These are phyloP conservation scores for Colletotrichum paranaense DNA, from an alignment of 2,329 filamentous ascomycete genomes.

Conservation along the genomic window DNA sequence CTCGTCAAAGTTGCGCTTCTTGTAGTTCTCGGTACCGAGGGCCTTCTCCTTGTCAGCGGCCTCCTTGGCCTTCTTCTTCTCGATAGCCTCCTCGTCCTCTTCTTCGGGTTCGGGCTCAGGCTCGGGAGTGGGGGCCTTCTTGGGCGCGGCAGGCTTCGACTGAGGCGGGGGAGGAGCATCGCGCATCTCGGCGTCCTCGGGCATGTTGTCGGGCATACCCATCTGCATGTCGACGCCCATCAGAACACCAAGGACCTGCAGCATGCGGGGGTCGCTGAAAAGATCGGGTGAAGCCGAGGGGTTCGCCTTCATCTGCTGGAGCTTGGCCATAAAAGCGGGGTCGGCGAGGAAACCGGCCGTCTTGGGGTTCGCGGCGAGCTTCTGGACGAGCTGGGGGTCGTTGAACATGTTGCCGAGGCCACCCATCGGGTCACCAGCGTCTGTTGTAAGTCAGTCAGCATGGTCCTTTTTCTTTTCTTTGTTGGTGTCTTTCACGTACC, in stretches of 20 bases:
- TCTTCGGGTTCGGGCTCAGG: constrained; percentile 76
- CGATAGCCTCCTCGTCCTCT: constrained; percentile 83
- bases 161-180: constrained; percentile 63
- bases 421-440: constrained; percentile 72
- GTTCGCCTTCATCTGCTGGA: constrained; percentile 84
- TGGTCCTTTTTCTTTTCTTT: not conserved
- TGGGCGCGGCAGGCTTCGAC: constrained; percentile 57
- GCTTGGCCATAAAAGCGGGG: constrained; percentile 87
- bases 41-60: constrained; percentile 96
- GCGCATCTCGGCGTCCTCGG: constrained; percentile 81
- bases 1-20: constrained; percentile 96
- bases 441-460: constrained; percentile 37
- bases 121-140: constrained; percentile 67
- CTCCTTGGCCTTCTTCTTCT: constrained; percentile 90
- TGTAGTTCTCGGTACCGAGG: constrained; percentile 93
- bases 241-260: constrained; percentile 92
- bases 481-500: not conserved
- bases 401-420: constrained; percentile 94
- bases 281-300: constrained; percentile 82
- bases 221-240: constrained; percentile 90
- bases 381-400: constrained; percentile 89
- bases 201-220: constrained; percentile 50
- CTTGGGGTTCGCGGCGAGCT: constrained; percentile 95
- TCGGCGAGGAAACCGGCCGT: constrained; percentile 85
- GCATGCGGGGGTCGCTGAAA: constrained; percentile 90